These are phyloP conservation scores for Aspergillus incahuasiensis DNA, from an alignment of 495 filamentous ascomycete genomes.

Conservation along the genomic window DNA sequence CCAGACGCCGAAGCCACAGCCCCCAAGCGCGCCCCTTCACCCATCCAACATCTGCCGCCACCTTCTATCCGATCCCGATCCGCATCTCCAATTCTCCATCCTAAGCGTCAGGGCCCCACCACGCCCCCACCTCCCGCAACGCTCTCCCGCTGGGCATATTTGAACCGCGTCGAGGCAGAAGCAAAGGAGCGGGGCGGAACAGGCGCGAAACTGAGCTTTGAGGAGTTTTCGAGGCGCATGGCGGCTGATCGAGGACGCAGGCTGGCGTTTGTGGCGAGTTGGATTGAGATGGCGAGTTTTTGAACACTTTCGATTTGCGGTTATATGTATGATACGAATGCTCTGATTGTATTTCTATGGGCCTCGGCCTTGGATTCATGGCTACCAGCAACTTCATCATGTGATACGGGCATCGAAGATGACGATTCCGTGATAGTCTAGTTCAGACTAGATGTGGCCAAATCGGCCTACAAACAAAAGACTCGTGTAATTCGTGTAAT, in stretches of 20 bases:
- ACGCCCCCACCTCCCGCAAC: slow-evolving; percentile 26
- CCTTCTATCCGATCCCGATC: slow-evolving; percentile 17
- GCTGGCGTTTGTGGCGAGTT: slow-evolving; percentile 73
- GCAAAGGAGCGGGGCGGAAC: slow-evolving; percentile 65
- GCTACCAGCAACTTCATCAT: not conserved
- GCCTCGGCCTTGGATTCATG: not conserved
- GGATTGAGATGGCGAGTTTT: slow-evolving; percentile 77
- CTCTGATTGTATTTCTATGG: not conserved
- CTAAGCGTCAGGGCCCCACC: slow-evolving; percentile 12
- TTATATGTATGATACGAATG: not conserved
- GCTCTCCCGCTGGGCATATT: slow-evolving; percentile 47
- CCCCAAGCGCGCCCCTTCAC: slow-evolving; percentile 34
- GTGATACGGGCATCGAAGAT: not conserved
- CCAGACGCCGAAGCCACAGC: slow-evolving; percentile 37
- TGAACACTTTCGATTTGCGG: slow-evolving; percentile 18
- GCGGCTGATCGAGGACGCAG: slow-evolving; percentile 54
- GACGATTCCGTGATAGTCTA: not conserved
- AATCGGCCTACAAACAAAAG: no score
- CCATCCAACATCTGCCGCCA: slow-evolving; percentile 32
- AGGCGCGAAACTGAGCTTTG: slow-evolving; percentile 64
- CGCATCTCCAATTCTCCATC: slow-evolving; percentile 1
- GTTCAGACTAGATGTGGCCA: no score
- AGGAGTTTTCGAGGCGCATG: slow-evolving; percentile 72
- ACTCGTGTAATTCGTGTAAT: no score
- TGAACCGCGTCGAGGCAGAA: slow-evolving; percentile 61